phyloP scores from a whole-genome alignment of 148 eudicot genomes.

The Rhododendron ovatum region DNA sequence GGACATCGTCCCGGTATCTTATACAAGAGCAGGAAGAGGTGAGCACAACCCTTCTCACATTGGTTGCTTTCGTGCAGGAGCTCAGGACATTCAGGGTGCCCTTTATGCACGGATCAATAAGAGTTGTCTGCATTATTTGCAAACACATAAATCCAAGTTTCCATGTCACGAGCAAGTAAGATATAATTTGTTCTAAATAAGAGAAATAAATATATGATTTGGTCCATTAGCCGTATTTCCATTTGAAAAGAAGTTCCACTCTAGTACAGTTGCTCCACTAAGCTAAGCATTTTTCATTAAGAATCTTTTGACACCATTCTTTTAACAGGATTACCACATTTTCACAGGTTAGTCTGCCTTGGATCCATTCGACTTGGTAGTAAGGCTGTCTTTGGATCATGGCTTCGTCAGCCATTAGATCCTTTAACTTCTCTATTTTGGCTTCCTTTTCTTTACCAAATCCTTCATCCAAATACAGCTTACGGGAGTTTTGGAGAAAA shows the following conservation, averaged over 20 bases:
- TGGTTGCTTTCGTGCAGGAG: slow-evolving; percentile 64
- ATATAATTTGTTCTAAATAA: background rate
- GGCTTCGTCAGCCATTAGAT: background rate
- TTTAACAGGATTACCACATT: background rate
- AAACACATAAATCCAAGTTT: background rate
- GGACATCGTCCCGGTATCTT: slow-evolving; percentile 60
- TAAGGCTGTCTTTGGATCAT: background rate
- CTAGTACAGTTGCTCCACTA: background rate
- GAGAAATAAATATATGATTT: background rate
- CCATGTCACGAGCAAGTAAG: background rate
- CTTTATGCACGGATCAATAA: slow-evolving; percentile 67
- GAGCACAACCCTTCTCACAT: slow-evolving; percentile 65
- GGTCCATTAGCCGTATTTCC: background rate
- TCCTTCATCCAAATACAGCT: background rate
- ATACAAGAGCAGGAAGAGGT: slow-evolving; percentile 96
- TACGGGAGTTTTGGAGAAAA: background rate
- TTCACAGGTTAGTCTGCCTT: background rate
- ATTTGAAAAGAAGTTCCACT: background rate
- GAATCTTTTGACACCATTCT: background rate
- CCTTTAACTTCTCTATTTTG: background rate
- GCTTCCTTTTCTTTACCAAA: background rate
- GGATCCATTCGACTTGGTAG: background rate
- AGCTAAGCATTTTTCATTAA: background rate
- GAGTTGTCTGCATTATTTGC: slow-evolving; percentile 51
- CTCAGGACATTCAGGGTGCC: slow-evolving; percentile 77